Base-by-base conservation (phyloP, 441 rosid species). In the Gossypium gossypioides region DNA sequence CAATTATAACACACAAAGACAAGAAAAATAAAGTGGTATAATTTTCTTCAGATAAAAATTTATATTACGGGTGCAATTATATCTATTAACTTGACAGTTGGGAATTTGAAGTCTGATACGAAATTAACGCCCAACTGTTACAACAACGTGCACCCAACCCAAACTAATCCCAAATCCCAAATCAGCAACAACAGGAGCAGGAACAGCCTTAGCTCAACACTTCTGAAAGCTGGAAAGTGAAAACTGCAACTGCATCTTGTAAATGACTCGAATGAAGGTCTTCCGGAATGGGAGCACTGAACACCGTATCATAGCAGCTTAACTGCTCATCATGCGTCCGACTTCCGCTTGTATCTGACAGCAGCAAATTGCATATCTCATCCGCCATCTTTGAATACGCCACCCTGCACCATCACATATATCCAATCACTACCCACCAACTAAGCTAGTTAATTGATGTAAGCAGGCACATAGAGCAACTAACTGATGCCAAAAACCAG, bases 171-270 rank as follows among this genome's bases (percentile, higher is more conserved):
- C 12, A 57, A 10, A 57, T 57, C 15, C 25, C 61, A 22, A 24
- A 22, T 21, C 37, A 57, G 9, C 40, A 48, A 46, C 21, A 24
- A 66, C 37, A 32, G 66, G 61, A 56, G 24, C 60, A 22, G n/a
- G 32, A 62, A 10, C 32, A 24, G 62, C 8, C 13, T 34, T 24
- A 15, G 48, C 21, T 69, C 29, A 87, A 81, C 77, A 79, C 82
- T 77, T 84, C 90, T 0, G 90, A 80, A 42, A 95, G 91, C 72
- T 92, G 86, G 69, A 84, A 81, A 0, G 97, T 83, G 73, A 86
- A 95, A 25, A 95, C 88, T 22, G 95, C 73, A 37, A 91, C 98
- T 2, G 97, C 94, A 74, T 92, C 99, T 81, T 95, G 99, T 77
- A 95, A 74, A 86, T 91, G 93, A 73, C 72, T 79, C 10, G 96